Evolutionary conservation across 106 monocot species (phyloP).

Genomic region (Platanthera zijinensis): DNA sequence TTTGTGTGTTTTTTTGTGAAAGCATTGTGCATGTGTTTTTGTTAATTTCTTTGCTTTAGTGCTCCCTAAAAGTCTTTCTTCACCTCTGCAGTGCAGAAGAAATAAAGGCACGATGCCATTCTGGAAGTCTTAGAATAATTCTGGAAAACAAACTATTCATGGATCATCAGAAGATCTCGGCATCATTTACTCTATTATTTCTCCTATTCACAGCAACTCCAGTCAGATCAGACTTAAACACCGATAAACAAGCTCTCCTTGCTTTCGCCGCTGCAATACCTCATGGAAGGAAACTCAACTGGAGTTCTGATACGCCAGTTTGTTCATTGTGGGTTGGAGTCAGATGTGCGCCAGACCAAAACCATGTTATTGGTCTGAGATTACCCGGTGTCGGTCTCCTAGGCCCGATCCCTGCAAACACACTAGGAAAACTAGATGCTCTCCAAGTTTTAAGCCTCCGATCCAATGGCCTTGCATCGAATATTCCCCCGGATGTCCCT

Average conservation of each 20-base stretch:
- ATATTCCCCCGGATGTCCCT: conserved; percentile 57
- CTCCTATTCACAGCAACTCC: conserved; percentile 14
- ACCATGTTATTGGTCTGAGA: conserved; percentile 55
- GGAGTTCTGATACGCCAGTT: conserved; percentile 42
- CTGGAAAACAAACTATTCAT: conserved; percentile 13
- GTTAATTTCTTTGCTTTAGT: neutral
- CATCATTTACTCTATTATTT: conserved; percentile 15
- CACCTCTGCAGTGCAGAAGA: neutral
- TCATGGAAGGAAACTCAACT: conserved; percentile 77
- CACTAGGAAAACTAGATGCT: conserved; percentile 75
- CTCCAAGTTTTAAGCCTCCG: conserved; percentile 72
- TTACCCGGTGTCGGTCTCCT: conserved; percentile 69
- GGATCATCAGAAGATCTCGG: conserved; percentile 17
- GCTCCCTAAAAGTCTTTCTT: neutral
- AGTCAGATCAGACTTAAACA: conserved; percentile 41
- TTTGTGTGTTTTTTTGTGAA: neutral
- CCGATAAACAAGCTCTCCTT: conserved; percentile 78
- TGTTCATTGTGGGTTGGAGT: conserved; percentile 86
- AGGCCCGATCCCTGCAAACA: conserved; percentile 64
- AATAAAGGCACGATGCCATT: neutral
- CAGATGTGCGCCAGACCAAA: conserved; percentile 41
- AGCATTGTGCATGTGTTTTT: neutral
- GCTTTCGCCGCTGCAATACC: conserved; percentile 53
- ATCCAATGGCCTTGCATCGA: conserved; percentile 59
- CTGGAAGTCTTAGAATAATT: neutral